Conservation (phyloP, 75 land plant genomes). For the Azolla pinnata region DNA sequence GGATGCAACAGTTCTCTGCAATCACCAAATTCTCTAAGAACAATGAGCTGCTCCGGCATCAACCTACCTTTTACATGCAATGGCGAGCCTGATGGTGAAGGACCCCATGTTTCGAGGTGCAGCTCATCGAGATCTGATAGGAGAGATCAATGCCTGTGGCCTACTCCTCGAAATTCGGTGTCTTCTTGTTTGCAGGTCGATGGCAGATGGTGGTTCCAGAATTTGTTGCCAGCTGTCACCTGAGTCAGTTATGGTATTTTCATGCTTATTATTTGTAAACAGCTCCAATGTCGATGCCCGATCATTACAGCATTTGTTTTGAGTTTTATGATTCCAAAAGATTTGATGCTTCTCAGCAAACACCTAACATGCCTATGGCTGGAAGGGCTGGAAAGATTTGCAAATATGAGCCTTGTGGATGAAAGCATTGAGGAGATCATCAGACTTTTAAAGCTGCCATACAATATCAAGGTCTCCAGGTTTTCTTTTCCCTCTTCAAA, state of each 20-base stretch:
- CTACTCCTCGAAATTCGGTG: conserved; percentile 1
- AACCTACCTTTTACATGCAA: neutral
- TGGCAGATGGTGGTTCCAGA: conserved; percentile 6
- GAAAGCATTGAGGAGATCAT: neutral
- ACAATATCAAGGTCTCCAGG: neutral
- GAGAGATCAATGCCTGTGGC: neutral
- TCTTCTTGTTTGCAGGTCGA: conserved; percentile 3
- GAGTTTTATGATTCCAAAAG: neutral
- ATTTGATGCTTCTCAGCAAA: neutral
- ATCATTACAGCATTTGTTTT: neutral
- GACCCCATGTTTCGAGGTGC: neutral
- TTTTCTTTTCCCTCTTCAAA: too few species aligned
- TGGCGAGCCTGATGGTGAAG: neutral
- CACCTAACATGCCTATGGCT: neutral
- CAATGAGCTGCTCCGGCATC: conserved; percentile 1
- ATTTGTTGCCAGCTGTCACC: conserved; percentile 4
- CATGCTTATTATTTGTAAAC: too few species aligned
- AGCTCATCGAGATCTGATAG: neutral
- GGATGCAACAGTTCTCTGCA: neutral
- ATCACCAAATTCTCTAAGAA: neutral
- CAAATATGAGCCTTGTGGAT: neutral
- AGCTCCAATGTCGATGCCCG: too few species aligned
- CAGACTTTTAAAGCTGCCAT: neutral
- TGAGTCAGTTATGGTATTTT: too few species aligned
- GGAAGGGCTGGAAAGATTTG: neutral